phyloP scores from a whole-genome alignment of 139 green algal genomes.

The Picochlorum sp. region DNA sequence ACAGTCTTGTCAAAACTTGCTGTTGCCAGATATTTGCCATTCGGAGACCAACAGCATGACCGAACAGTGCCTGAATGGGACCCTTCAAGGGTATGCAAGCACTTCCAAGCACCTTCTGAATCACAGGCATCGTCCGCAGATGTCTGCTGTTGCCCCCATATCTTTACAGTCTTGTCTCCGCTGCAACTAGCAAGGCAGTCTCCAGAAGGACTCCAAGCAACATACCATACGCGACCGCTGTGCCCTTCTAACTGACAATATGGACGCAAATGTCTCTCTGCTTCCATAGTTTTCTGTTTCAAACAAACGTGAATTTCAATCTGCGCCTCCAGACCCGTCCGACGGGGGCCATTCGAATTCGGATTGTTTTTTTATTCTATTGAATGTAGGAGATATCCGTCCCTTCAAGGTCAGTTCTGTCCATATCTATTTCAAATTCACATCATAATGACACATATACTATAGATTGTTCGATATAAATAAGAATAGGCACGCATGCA shows the following conservation, averaged over 20 bases:
- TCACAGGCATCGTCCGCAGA: neutral
- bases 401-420: no score
- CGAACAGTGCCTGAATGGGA: constrained; percentile 71
- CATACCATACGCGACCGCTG: constrained; percentile 66
- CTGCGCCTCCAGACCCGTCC: no score
- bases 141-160: constrained; percentile 53
- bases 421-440: no score
- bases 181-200: constrained; percentile 76
- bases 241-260: constrained; percentile 58
- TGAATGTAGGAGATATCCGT: no score
- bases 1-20: constrained; percentile 85
- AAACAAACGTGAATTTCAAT: no score
- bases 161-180: constrained; percentile 78
- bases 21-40: constrained; percentile 62
- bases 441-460: no score
- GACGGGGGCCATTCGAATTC: no score
- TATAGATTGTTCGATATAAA: no score
- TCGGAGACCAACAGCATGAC: constrained; percentile 70
- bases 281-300: no score
- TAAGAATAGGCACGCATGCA: neutral
- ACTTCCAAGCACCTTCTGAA: constrained; percentile 32
- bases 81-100: constrained; percentile 70
- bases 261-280: no score
- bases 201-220: constrained; percentile 75
- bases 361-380: no score